Conservation (phyloP, 2,329 filamentous ascomycete species). For the Stachybotrys chlorohalonatus region DNA sequence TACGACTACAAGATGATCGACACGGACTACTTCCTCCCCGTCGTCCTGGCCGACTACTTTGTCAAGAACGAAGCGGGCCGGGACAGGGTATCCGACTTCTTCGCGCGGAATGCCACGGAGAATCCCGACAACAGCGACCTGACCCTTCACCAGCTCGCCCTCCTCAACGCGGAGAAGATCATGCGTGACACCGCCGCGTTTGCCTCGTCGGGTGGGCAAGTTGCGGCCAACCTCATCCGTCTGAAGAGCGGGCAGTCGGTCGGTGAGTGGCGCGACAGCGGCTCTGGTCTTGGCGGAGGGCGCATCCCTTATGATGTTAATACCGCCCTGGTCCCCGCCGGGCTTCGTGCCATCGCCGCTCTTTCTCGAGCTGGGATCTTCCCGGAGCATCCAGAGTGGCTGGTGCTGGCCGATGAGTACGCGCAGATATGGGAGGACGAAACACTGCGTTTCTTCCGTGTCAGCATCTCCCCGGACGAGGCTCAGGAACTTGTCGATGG, state of each 20-base stretch:
- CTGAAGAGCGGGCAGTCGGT: slow-evolving; percentile 44
- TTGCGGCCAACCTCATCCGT: slow-evolving; percentile 44
- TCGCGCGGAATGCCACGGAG: slow-evolving; percentile 35
- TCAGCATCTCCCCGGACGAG: slow-evolving; percentile 26
- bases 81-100: slow-evolving; percentile 20
- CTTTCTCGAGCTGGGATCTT: slow-evolving; percentile 43
- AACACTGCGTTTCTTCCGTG: slow-evolving; percentile 48
- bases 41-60: slow-evolving; percentile 52
- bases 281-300: slow-evolving; percentile 49
- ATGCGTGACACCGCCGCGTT: slow-evolving; percentile 48
- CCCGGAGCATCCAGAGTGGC: slow-evolving; percentile 37
- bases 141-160: slow-evolving; percentile 42
- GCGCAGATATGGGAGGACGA: slow-evolving; percentile 54
- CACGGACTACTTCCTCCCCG: slow-evolving; percentile 51
- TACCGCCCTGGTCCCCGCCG: slow-evolving; percentile 52
- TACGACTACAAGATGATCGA: slow-evolving; percentile 57
- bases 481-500: slow-evolving; percentile 36
- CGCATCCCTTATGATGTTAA: slow-evolving; percentile 59
- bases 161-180: slow-evolving; percentile 47
- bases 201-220: slow-evolving; percentile 31
- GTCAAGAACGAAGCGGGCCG: slow-evolving; percentile 30
- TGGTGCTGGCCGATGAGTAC: slow-evolving; percentile 31
- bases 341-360: slow-evolving; percentile 46
- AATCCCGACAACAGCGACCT: slow-evolving; percentile 40
- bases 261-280: slow-evolving; percentile 56